Conservation (phyloP, 768 basidiomycete genomes). For the Lentinula raphanica region DNA sequence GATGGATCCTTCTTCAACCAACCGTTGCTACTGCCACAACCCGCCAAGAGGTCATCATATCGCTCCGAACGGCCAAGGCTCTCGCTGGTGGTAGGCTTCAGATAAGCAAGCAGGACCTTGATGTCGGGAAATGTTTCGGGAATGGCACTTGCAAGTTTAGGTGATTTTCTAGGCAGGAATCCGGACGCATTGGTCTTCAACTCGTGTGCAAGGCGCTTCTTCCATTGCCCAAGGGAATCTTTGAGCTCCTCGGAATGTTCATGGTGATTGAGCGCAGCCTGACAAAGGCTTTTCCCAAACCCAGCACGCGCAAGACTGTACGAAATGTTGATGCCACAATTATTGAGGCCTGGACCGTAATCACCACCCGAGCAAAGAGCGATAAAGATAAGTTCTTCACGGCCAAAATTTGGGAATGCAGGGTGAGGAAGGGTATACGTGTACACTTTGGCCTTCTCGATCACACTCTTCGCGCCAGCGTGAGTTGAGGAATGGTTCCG, state of each 20-base stretch:
- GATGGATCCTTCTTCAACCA: constrained; percentile 58
- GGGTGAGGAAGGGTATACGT: constrained; percentile 41
- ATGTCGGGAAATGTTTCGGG: constrained; percentile 66
- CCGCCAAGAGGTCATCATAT: constrained; percentile 23
- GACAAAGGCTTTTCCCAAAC: constrained; percentile 64
- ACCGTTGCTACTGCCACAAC: constrained; percentile 25
- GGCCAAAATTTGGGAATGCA: constrained; percentile 30
- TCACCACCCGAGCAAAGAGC: constrained; percentile 88
- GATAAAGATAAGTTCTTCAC: constrained; percentile 77
- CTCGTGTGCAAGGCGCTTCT: constrained; percentile 56
- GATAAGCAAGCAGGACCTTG: constrained; percentile 73
- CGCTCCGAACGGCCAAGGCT: constrained; percentile 39
- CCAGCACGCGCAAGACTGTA: constrained; percentile 78
- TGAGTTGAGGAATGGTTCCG: constrained; percentile 74
- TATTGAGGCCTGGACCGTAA: constrained; percentile 66
- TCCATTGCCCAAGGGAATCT: constrained; percentile 59
- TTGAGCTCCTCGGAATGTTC: constrained; percentile 39
- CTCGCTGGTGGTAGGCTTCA: constrained; percentile 71
- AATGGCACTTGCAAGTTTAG: constrained; percentile 57
- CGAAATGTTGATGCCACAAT: constrained; percentile 68
- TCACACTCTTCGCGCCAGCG: constrained; percentile 61
- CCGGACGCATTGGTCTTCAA: constrained; percentile 65
- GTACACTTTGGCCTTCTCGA: constrained; percentile 66
- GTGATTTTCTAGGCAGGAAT: constrained; percentile 57
- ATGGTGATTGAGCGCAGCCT: constrained; percentile 36